phyloP scores from a whole-genome alignment of 306 rosid species.

The Carpinus fangiana region DNA sequence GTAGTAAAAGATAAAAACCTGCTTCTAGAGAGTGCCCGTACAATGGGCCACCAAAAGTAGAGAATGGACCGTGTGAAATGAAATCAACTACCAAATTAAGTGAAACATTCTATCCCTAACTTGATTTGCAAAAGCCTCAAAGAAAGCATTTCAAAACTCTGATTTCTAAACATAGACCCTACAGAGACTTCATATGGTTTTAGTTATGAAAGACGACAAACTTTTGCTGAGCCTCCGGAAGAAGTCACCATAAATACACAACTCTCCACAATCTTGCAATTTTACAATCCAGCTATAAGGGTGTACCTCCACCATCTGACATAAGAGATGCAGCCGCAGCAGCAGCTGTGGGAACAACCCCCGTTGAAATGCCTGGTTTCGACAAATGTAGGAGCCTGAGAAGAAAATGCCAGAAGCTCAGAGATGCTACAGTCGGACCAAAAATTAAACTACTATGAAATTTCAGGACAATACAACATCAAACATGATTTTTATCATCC shows the following conservation, averaged over 20 bases:
- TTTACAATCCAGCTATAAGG: conserved; percentile 38
- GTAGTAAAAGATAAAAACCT: neutral
- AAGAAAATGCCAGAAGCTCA: conserved; percentile 31
- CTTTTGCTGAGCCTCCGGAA: neutral
- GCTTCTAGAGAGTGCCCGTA: neutral
- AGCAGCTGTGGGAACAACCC: conserved; percentile 95
- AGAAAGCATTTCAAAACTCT: neutral
- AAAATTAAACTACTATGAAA: conserved; percentile 1
- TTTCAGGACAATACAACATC: conserved; percentile 13
- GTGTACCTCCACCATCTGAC: conserved; percentile 85
- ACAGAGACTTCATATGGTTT: neutral
- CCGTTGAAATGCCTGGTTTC: conserved; percentile 88
- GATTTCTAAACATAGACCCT: conserved; percentile 1
- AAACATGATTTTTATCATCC: neutral
- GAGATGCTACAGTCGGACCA: conserved; percentile 9
- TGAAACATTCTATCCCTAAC: neutral
- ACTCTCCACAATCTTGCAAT: conserved; percentile 4
- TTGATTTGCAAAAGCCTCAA: neutral
- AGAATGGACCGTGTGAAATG: neutral
- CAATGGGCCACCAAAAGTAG: neutral
- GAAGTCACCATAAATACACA: neutral
- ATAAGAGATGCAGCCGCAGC: conserved; percentile 97
- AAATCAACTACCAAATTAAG: neutral
- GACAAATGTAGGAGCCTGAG: conserved; percentile 93
- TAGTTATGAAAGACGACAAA: neutral